Conservation (phyloP, 371 early-diverging fungal species). For the Blastocladiella emersonii region DNA sequence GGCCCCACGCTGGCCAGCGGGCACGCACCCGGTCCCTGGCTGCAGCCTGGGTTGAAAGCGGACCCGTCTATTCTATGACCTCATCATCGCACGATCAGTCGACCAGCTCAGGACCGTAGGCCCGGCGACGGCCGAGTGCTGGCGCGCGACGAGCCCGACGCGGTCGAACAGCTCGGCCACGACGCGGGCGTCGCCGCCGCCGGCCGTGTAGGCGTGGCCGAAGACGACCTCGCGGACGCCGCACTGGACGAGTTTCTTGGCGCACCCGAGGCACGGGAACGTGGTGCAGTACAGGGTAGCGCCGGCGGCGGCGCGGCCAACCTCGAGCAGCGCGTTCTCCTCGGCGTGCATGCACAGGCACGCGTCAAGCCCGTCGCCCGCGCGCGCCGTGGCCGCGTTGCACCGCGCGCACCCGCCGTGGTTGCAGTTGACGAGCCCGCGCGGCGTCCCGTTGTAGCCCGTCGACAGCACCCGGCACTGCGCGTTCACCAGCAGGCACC, state of each 20-base stretch:
- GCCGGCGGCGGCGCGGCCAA: slow-evolving; percentile 60
- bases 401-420: slow-evolving; percentile 92
- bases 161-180: background rate
- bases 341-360: slow-evolving; percentile 98
- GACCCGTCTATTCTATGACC: no score
- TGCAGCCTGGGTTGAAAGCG: no score
- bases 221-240: slow-evolving; percentile 89
- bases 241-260: slow-evolving; percentile 76
- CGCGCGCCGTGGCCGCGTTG: slow-evolving; percentile 54
- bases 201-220: slow-evolving; percentile 47
- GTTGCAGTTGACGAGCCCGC: slow-evolving; percentile 78
- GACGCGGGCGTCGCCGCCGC: background rate
- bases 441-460: slow-evolving; percentile 97
- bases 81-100: no score
- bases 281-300: slow-evolving; percentile 84
- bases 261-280: slow-evolving; percentile 19
- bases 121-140: background rate
- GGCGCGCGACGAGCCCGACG: background rate
- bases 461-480: slow-evolving; percentile 82
- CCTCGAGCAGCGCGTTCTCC: slow-evolving; percentile 94
- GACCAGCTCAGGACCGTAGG: no score
- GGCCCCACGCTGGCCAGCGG: no score
- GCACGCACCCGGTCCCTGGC: no score
- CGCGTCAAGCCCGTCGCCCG: slow-evolving; percentile 62
- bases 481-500: slow-evolving; percentile 76